Evolutionary conservation across 164 flowering plant genomes (phyloP).

Genomic region (Aristolochia fimbriata): DNA sequence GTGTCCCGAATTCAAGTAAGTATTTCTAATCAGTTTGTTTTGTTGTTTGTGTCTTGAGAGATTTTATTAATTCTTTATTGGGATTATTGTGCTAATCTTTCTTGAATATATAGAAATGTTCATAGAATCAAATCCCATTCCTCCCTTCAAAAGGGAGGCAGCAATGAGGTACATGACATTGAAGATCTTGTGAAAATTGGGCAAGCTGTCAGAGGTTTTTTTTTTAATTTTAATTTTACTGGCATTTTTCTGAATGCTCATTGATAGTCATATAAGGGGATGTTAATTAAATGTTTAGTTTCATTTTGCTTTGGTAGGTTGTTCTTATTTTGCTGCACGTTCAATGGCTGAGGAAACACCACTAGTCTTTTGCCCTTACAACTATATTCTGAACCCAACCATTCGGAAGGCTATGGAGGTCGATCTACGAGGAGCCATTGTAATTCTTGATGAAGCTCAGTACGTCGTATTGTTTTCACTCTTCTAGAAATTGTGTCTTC

Average conservation of each 20-base stretch:
- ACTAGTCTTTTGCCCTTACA: conserved; percentile 88
- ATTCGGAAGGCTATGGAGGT: conserved; percentile 84
- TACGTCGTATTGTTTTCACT: conserved; percentile 19
- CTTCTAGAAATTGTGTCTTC: too few species aligned
- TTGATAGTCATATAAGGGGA: not conserved
- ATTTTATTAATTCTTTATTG: not conserved
- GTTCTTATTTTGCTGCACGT: conserved; percentile 93
- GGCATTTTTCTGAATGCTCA: conserved; percentile 9
- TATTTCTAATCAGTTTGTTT: not conserved
- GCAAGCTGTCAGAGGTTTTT: conserved; percentile 52
- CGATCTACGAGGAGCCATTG: conserved; percentile 63
- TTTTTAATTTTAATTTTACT: conserved; percentile 5
- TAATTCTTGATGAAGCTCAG: conserved; percentile 98
- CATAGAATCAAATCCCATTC: conserved; percentile 67
- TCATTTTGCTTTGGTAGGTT: conserved; percentile 40
- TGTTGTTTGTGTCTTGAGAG: not conserved
- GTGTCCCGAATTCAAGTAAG: conserved; percentile 76
- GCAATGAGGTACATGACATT: conserved; percentile 85
- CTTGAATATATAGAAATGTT: conserved; percentile 38
- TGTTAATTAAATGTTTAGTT: not conserved
- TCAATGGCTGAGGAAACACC: conserved; percentile 77
- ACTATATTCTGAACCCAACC: conserved; percentile 67
- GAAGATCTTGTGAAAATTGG: conserved; percentile 98
- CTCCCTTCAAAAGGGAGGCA: conserved; percentile 78
- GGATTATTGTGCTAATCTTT: not conserved